Evolutionary conservation across 345 rosid species (phyloP), one percentile per base, ranked within the genome.

Genomic region (Leavenworthia alabamica): DNA sequence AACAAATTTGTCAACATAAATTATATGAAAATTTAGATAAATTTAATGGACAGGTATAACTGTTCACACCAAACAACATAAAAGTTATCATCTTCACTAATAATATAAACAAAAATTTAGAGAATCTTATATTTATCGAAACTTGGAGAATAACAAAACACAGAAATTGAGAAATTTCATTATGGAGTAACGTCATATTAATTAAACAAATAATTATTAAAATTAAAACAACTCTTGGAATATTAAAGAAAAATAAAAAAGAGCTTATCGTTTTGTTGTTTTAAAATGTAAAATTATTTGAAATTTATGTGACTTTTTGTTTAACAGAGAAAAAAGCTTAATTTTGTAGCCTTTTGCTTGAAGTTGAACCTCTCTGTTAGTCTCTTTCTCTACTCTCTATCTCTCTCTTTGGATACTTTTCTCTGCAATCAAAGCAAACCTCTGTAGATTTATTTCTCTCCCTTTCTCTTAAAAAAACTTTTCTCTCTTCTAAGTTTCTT

Each of bases 341-440:
- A 20, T 5, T 45, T 49, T 22, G 50, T 54, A 27, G 1, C 12
- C 20, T 60, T 41, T 63, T 56, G 64, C 52, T 62, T 62, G 16
- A 47, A 62, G 64, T 36, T 4, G 70, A 70, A 47, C 64, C 67
- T 54, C 63, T 45, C 69, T n/a, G 20, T 29, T 56, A 10, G 19
- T 54, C 56, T 46, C 48, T 33, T 11, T 62, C 56, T n/a, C 20
- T 23, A 2, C 57, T 20, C 60, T 19, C 57, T 20, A 52, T 19
- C 57, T 40, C 66, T 32, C 52, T 40, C 11, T 63, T 63, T 9
- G 64, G 70, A 63, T 71, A 48, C 75, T 48, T 71, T 71, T 71
- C 70, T 71, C 60, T 71, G 64, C 58, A 71, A 63, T 62, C 69
- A 63, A 71, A 71, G 75, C 70, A 62, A 70, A 54, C 15, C 64